Evolutionary conservation across 2,329 filamentous ascomycete genomes (phyloP).

Genomic region (Sarocladium brachiariae): DNA sequence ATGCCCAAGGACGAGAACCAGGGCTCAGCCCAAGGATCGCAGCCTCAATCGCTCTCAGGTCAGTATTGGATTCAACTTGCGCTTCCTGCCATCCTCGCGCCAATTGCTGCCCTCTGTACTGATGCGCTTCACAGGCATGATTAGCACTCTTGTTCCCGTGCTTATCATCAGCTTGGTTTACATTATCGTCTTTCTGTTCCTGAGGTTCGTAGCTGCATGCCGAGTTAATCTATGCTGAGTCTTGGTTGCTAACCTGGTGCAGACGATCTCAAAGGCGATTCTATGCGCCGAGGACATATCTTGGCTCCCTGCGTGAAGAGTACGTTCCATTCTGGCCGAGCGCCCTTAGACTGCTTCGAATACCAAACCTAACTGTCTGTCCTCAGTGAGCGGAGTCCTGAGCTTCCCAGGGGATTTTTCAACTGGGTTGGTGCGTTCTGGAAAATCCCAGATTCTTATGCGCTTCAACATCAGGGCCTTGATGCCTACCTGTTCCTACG

Average conservation of each 20-base stretch:
- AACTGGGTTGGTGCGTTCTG: constrained; percentile 58
- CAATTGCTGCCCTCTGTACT: neutral
- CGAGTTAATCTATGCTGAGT: neutral
- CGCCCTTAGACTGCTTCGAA: no score
- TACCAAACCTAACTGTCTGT: neutral
- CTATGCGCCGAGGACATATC: constrained; percentile 48
- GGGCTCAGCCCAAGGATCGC: constrained; percentile 18
- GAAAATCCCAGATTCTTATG: constrained; percentile 64
- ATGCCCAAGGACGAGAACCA: constrained; percentile 17
- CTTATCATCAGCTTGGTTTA: constrained; percentile 41
- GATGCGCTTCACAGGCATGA: constrained; percentile 24
- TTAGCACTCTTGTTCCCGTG: constrained; percentile 48
- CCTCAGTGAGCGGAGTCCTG: constrained; percentile 46
- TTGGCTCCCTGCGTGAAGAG: constrained; percentile 42
- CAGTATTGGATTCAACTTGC: neutral
- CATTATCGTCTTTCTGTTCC: constrained; percentile 42
- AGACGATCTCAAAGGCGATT: constrained; percentile 43
- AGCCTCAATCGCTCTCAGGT: constrained; percentile 30
- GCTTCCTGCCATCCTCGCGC: no score
- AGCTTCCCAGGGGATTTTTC: constrained; percentile 49
- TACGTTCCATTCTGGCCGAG: no score
- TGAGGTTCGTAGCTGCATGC: constrained; percentile 16
- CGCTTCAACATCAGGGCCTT: constrained; percentile 79
- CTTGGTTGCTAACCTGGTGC: neutral
- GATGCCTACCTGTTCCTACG: constrained; percentile 86